These are phyloP conservation scores for Golubevia pallescens DNA, from an alignment of 1,284 basidiomycete species.

Conservation along the genomic window DNA sequence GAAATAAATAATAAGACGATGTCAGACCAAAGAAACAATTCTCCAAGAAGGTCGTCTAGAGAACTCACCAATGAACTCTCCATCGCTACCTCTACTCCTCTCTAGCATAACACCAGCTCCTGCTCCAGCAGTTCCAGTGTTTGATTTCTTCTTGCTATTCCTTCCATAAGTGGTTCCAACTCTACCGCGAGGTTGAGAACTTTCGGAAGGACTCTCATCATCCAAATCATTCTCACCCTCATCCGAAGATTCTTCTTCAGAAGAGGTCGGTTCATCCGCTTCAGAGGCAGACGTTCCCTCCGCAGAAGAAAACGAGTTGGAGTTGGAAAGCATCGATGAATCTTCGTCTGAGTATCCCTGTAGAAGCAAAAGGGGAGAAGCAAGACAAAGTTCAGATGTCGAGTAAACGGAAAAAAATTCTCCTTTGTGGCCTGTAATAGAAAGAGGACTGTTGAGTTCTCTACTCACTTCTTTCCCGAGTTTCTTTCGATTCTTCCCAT, in stretches of 20 bases:
- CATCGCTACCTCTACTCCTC: constrained; percentile 7
- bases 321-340: not conserved
- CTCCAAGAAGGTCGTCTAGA: not conserved
- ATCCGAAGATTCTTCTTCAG: not conserved
- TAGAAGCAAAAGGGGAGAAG: too few species aligned
- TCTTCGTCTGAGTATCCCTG: not conserved
- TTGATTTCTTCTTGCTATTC: not conserved
- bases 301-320: not conserved
- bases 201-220: not conserved
- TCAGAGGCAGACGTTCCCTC: not conserved
- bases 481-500: not conserved
- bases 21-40: not conserved
- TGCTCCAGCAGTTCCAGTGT: too few species aligned
- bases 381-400: too few species aligned
- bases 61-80: constrained; percentile 10
- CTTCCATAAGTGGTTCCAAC: not conserved
- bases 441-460: too few species aligned
- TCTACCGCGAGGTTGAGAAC: too few species aligned
- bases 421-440: too few species aligned
- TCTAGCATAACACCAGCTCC: not conserved
- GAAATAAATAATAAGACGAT: not conserved
- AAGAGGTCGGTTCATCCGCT: not conserved
- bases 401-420: too few species aligned
- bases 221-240: not conserved
- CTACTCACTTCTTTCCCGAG: not conserved